Conservation (phyloP, 805 yeast species). For the Saccharomycopsis malanga region DNA sequence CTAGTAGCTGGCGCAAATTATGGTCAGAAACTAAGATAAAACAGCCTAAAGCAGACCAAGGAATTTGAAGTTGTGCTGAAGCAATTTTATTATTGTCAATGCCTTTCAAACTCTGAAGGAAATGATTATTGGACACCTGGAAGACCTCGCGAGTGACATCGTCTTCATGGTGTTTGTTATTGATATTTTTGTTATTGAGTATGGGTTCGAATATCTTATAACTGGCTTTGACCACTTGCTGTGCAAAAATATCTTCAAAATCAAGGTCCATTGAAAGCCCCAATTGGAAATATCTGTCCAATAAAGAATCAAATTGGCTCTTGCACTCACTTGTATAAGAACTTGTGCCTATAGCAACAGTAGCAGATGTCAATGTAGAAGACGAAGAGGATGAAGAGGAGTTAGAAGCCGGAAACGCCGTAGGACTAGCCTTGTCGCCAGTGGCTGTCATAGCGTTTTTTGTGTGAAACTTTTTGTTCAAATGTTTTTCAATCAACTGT, state of each 20-base stretch:
- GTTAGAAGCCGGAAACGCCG: not conserved
- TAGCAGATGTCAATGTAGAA: too few relatives aligned
- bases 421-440: not conserved
- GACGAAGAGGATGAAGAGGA: too few relatives aligned
- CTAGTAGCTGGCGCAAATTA: not conserved
- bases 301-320: conserved; percentile 27
- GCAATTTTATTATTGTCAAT: not conserved
- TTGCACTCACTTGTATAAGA: not conserved
- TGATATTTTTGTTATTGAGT: conserved; percentile 22
- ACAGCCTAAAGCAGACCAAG: conserved; percentile 15
- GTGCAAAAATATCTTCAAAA: conserved; percentile 34
- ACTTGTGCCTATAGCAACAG: not conserved
- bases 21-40: conserved; percentile 1
- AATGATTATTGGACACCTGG: conserved; percentile 32
- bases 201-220: conserved; percentile 36
- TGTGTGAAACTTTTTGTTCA: conserved; percentile 11
- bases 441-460: not conserved
- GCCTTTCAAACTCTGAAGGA: conserved; percentile 3
- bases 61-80: too few relatives aligned
- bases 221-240: conserved; percentile 32
- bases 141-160: conserved; percentile 32
- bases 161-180: conserved; percentile 22
- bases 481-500: conserved; percentile 24
- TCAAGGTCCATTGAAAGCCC: conserved; percentile 63
- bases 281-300: conserved; percentile 40